Percentiles rank a stretch among this genome's conserved stretches.
Conservation (phyloP, 495 filamentous ascomycete genomes). For the Xylaria flabelliformis region DNA sequence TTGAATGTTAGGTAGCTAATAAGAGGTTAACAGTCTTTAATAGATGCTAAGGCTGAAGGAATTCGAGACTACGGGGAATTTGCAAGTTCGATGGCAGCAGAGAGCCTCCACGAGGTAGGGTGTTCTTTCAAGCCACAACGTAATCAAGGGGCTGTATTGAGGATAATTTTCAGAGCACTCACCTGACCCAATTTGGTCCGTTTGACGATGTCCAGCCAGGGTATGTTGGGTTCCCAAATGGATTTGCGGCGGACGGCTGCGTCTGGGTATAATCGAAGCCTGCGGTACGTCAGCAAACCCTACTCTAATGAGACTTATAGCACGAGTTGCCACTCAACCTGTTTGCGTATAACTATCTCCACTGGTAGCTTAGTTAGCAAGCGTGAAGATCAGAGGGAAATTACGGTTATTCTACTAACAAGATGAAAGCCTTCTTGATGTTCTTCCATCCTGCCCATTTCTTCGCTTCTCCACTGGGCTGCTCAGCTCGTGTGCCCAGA, state of each 20-base stretch:
- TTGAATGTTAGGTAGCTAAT: conserved; percentile 63
- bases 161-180: conserved; percentile 22
- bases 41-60: neutral
- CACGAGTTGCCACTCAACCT: conserved; percentile 26
- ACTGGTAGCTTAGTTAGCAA: conserved; percentile 35
- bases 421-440: conserved; percentile 59
- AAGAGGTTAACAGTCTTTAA: neutral
- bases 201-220: conserved; percentile 66
- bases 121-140: neutral
- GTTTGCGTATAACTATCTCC: conserved; percentile 61
- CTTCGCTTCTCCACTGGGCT: conserved; percentile 31
- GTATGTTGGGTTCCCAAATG: conserved; percentile 76
- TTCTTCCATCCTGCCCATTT: conserved; percentile 55
- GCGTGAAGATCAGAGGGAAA: conserved; percentile 20
- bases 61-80: neutral
- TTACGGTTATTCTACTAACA: conserved; percentile 43
- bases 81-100: neutral
- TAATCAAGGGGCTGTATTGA: neutral
- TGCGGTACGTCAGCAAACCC: conserved; percentile 60
- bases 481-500: conserved; percentile 9
- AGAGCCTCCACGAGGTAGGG: neutral
- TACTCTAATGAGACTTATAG: conserved; percentile 46
- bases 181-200: conserved; percentile 68
- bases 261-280: conserved; percentile 67
- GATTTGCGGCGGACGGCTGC: conserved; percentile 69